Evolutionary conservation across 495 filamentous ascomycete genomes (phyloP), one percentile per base, ranked within the genome.

Genomic region (Hyaloscypha variabilis): DNA sequence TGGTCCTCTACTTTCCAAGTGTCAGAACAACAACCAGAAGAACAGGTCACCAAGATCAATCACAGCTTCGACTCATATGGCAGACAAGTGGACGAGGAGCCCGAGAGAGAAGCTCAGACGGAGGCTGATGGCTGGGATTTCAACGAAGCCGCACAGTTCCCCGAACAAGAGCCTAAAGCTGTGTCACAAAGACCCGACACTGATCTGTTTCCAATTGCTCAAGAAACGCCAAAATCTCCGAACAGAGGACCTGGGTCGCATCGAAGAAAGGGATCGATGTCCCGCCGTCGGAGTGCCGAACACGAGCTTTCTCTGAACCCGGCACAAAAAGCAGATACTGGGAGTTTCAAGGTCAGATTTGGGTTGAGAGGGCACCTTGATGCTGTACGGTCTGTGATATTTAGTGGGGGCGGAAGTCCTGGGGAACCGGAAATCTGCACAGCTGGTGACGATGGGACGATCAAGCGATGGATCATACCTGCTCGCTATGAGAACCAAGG

Each of bases 381-480:
- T 76, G 91, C 95, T 34, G 91, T 99, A 14, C 87, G 95, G 23
- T 91, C 92, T 13, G 91, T 97, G 59, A 93, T 97, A 66, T 99
- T 99, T 77, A 97, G 92, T 8, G 96, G 95, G 10, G 94, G 94
- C 36, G 95, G 95, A 53, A 97, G 91, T 73, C 92, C 92, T 6
- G 90, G 91, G 8, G 95, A 98, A 73, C 95, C 95, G 0, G 95
- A 99, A 75, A 94, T 99, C 56, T 97, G 94, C 75, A 98, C 96
- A 3, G 91, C 91, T 58, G 94, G 96, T 60, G 95, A 99, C 73
- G 95, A 99, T 73, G 94, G 94, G 55, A 88, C 91, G 56, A 89
- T 99, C 74, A 99, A 98, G 75, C 87, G 95, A 64, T 99, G 96
- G 91, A 94, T 96, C 67, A 92, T 98, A 34, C 94, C 94, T 5